Conservation (phyloP, 495 filamentous ascomycete species). For the Penicillium antarcticum region DNA sequence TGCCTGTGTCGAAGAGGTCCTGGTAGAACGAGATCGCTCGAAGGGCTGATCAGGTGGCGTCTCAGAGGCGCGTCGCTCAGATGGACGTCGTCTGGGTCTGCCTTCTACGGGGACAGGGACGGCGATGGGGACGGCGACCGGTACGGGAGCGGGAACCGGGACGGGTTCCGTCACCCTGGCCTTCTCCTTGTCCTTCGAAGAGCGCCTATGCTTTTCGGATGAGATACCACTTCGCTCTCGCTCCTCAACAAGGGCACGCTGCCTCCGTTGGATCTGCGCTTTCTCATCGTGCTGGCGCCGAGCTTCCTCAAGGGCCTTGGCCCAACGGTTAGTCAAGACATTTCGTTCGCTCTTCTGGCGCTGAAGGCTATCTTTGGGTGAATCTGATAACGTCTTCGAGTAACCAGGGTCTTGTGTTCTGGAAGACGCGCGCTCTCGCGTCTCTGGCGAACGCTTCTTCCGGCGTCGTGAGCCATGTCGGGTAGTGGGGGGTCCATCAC, state of each 20-base stretch:
- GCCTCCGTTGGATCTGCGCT: slow-evolving; percentile 9
- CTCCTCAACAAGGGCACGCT: slow-evolving; percentile 19
- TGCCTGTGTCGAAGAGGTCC: slow-evolving; percentile 27
- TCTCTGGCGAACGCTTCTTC: slow-evolving; percentile 27
- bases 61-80: slow-evolving; percentile 27
- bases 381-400: slow-evolving; percentile 39
- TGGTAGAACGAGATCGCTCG: slow-evolving; percentile 15
- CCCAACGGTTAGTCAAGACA: slow-evolving; percentile 37
- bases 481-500: slow-evolving; percentile 11
- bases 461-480: slow-evolving; percentile 22
- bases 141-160: no score
- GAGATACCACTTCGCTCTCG: slow-evolving; percentile 18
- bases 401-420: slow-evolving; percentile 29
- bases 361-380: slow-evolving; percentile 24
- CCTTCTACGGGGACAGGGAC: not conserved
- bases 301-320: slow-evolving; percentile 38
- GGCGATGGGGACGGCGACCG: no score
- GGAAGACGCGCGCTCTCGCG: slow-evolving; percentile 22
- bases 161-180: slow-evolving; percentile 1
- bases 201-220: slow-evolving; percentile 13
- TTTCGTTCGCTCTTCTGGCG: slow-evolving; percentile 37
- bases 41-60: slow-evolving; percentile 3
- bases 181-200: slow-evolving; percentile 15
- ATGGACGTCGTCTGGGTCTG: slow-evolving; percentile 24
- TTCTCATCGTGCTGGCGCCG: slow-evolving; percentile 39